These are phyloP conservation scores for Phytopythium boreale DNA, from an alignment of 352 stramenopile genomes.

Conservation along the genomic window DNA sequence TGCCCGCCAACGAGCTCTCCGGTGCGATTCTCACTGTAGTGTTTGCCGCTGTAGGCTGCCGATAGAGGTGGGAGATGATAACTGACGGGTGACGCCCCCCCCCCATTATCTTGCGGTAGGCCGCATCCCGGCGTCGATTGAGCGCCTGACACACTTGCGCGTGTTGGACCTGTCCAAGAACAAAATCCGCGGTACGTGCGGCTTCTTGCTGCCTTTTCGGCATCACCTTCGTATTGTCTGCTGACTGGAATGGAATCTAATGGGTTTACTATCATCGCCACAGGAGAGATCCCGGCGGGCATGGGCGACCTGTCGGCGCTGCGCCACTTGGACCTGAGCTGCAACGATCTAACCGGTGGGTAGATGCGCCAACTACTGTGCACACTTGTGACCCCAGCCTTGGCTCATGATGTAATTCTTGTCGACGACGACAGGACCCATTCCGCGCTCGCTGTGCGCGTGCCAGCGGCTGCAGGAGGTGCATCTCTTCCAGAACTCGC, in stretches of 20 bases:
- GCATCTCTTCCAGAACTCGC: constrained; percentile 75
- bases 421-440: constrained; percentile 20
- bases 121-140: constrained; percentile 33
- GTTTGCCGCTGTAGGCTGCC: neutral
- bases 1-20: constrained; percentile 66
- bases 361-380: too few species aligned
- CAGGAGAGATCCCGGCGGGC: constrained; percentile 51
- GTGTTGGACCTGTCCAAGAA: constrained; percentile 85
- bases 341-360: constrained; percentile 67
- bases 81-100: neutral
- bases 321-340: constrained; percentile 71
- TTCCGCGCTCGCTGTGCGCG: constrained; percentile 39
- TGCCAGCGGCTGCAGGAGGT: constrained; percentile 72
- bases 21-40: too few species aligned
- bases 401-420: neutral
- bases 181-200: constrained; percentile 41
- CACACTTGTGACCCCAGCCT: too few species aligned
- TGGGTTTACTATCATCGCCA: neutral
- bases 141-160: constrained; percentile 58
- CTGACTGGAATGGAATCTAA: neutral
- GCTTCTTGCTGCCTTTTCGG: neutral
- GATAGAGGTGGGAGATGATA: neutral
- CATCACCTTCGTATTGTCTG: neutral
- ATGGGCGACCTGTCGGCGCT: constrained; percentile 54
- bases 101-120: constrained; percentile 13